phyloP scores from a whole-genome alignment of 2,329 filamentous ascomycete species.

The Alternaria conjuncta region DNA sequence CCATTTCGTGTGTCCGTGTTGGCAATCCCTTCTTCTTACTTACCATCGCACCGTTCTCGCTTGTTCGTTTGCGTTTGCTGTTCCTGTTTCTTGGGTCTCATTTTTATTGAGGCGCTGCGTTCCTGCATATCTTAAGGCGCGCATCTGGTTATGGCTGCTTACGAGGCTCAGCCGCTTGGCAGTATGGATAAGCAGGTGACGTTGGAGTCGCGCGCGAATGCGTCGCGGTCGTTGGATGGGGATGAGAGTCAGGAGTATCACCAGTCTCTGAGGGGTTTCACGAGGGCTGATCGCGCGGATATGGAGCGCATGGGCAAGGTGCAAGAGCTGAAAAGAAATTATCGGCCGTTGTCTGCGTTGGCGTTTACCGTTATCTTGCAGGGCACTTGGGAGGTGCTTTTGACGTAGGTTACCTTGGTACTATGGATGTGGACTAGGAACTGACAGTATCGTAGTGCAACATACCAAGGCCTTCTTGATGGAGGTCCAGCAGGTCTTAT shows the following conservation, averaged over 20 bases:
- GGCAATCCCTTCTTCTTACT: conserved; percentile 3
- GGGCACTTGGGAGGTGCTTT: conserved; percentile 43
- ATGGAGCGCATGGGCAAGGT: conserved; percentile 46
- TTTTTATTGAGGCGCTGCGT: conserved; percentile 16
- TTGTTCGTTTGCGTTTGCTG: not conserved
- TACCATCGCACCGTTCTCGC: conserved; percentile 3
- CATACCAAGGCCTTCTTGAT: conserved; percentile 37
- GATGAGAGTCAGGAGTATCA: conserved; percentile 36
- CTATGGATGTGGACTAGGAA: not conserved
- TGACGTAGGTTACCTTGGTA: conserved; percentile 28
- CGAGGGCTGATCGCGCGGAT: conserved; percentile 35
- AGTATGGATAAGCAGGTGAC: conserved; percentile 14
- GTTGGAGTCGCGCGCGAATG: conserved; percentile 7
- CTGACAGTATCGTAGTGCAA: conserved; percentile 26
- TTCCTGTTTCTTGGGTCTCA: not conserved
- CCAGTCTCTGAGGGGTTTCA: conserved; percentile 34
- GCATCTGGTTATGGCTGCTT: conserved; percentile 22
- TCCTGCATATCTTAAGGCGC: conserved; percentile 13
- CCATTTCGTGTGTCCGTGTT: not conserved
- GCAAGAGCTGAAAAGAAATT: conserved; percentile 44
- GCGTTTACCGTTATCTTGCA: conserved; percentile 44
- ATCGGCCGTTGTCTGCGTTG: conserved; percentile 40
- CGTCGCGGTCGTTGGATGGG: conserved; percentile 20
- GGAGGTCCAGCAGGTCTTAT: conserved; percentile 43
- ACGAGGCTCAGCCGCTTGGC: conserved; percentile 18